Evolutionary conservation across 352 stramenopile genomes (phyloP).

Genomic region (Phytophthora pistaciae): DNA sequence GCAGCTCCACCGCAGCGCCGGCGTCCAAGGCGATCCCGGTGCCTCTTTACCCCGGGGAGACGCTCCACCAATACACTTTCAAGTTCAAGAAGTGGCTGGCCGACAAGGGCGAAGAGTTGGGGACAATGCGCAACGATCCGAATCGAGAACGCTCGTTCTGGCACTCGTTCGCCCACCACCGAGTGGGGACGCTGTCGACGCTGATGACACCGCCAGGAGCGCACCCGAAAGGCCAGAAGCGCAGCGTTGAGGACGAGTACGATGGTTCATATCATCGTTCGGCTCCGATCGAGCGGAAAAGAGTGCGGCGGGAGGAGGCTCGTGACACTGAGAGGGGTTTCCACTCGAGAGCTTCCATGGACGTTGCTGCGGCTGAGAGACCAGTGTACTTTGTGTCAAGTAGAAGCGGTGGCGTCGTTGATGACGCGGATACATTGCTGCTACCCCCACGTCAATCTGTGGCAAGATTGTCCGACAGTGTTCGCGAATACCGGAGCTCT

Average conservation of each 20-base stretch:
- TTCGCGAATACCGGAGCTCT: not conserved
- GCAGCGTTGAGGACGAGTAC: not conserved
- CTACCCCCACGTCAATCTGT: not conserved
- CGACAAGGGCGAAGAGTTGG: not conserved
- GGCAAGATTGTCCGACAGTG: not conserved
- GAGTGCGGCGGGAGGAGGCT: not conserved
- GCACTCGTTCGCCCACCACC: conserved; percentile 16
- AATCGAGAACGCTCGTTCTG: conserved; percentile 13
- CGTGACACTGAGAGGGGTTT: not conserved
- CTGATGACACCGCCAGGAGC: not conserved
- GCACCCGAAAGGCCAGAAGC: not conserved
- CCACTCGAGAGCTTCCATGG: not conserved
- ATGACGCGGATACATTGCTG: not conserved
- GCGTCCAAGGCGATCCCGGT: not conserved
- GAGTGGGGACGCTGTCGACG: not conserved
- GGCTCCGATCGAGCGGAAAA: not conserved
- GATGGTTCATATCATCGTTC: not conserved
- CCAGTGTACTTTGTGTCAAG: not conserved
- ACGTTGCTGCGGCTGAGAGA: not conserved
- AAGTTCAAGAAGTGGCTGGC: not conserved
- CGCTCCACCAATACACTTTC: not conserved
- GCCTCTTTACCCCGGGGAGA: not conserved
- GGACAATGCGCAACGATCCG: not conserved
- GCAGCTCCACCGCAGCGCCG: not conserved
- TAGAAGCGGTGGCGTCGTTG: not conserved